Percentiles rank a stretch among this genome's conserved stretches.
These are phyloP conservation scores for Trametes polyzona DNA, from an alignment of 1,284 basidiomycete species.

Conservation along the genomic window DNA sequence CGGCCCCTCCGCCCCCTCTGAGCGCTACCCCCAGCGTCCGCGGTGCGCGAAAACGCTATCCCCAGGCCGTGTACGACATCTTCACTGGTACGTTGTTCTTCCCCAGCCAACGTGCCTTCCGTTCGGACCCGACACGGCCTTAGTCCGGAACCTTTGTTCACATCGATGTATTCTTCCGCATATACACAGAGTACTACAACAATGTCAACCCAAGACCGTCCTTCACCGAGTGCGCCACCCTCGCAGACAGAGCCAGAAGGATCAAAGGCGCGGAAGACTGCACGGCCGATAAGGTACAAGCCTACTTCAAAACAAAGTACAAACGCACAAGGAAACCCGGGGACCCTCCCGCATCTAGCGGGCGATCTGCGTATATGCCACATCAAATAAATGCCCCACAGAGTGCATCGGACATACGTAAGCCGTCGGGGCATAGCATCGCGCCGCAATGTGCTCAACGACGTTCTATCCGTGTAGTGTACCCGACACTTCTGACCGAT, in stretches of 20 bases:
- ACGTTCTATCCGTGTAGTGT: slow-evolving; percentile 16
- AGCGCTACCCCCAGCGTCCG: not conserved
- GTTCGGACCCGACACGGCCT: not conserved
- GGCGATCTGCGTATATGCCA: no score
- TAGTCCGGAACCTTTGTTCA: no score
- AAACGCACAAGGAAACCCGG: no score
- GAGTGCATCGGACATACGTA: not conserved
- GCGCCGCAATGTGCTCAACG: no score
- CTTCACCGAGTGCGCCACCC: not conserved
- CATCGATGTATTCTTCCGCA: no score
- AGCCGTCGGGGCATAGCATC: not conserved
- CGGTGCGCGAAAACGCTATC: not conserved
- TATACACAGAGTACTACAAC: slow-evolving; percentile 6
- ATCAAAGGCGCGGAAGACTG: slow-evolving; percentile 12
- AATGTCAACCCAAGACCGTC: slow-evolving; percentile 6
- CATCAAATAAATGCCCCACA: no score
- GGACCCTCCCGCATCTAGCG: no score
- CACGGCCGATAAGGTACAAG: not conserved
- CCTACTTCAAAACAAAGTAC: no score
- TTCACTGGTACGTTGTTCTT: slow-evolving; percentile 8
- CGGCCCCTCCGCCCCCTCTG: not conserved
- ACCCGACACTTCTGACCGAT: slow-evolving; percentile 13
- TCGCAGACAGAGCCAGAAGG: not conserved
- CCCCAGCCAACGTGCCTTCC: not conserved
- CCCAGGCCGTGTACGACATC: slow-evolving; percentile 10